These are phyloP conservation scores for Penicillium roqueforti DNA, from an alignment of 495 filamentous ascomycete genomes.

Conservation along the genomic window DNA sequence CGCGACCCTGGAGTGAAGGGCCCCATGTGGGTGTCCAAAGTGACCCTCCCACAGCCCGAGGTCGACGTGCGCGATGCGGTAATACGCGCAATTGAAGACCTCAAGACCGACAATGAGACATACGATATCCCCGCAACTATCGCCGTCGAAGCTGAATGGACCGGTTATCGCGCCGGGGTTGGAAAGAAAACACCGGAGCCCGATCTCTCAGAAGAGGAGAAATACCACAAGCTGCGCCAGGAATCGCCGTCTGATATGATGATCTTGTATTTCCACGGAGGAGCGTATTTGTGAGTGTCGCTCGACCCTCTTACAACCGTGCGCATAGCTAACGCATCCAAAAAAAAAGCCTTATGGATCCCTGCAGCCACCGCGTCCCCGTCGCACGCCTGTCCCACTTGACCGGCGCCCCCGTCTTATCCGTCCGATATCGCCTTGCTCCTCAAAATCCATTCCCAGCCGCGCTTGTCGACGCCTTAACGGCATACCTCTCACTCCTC, in stretches of 20 bases:
- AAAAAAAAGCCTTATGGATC: constrained; percentile 61
- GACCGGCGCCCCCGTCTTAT: constrained; percentile 60
- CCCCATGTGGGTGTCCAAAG: constrained; percentile 73
- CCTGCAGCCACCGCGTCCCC: constrained; percentile 56
- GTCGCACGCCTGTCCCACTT: constrained; percentile 45
- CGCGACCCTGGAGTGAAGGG: constrained; percentile 70
- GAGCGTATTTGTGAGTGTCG: constrained; percentile 61
- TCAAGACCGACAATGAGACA: constrained; percentile 48
- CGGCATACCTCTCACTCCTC: constrained; percentile 77
- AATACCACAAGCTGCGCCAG: constrained; percentile 67
- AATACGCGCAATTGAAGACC: constrained; percentile 57
- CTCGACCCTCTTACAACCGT: neutral
- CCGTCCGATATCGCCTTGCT: constrained; percentile 81
- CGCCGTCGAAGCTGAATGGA: constrained; percentile 82
- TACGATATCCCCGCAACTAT: constrained; percentile 51
- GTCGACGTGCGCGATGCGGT: constrained; percentile 56
- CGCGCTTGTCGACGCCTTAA: constrained; percentile 76
- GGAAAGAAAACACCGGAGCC: constrained; percentile 51
- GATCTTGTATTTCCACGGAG: constrained; percentile 85
- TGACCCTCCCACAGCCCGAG: constrained; percentile 54
- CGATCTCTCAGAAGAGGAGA: constrained; percentile 61
- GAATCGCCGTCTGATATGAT: constrained; percentile 65
- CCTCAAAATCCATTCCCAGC: constrained; percentile 82
- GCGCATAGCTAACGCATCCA: neutral
- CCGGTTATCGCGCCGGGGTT: constrained; percentile 62